Evolutionary conservation across 106 monocot genomes (phyloP).

Genomic region (Agapanthus africanus): DNA sequence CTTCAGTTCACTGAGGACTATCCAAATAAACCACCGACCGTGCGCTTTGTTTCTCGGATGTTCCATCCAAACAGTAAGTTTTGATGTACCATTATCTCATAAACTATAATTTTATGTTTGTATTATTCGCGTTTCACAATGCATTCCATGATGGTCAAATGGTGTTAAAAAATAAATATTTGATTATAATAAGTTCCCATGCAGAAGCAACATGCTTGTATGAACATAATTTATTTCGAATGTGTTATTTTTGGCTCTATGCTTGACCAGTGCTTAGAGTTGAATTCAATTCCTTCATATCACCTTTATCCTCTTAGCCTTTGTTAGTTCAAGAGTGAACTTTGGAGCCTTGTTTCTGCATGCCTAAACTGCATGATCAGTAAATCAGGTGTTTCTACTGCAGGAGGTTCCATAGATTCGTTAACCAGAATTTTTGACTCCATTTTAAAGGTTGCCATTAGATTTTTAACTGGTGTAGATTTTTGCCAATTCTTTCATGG

Average conservation of each 20-base stretch:
- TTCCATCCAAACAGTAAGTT: constrained; percentile 61
- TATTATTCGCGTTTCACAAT: neutral
- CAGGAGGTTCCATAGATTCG: too few species aligned
- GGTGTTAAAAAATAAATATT: neutral
- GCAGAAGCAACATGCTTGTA: neutral
- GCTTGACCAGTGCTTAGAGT: too few species aligned
- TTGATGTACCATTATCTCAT: neutral
- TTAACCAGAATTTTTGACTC: too few species aligned
- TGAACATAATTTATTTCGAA: neutral
- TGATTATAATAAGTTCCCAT: neutral
- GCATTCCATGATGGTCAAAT: neutral
- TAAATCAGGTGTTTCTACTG: too few species aligned
- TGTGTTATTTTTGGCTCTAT: neutral
- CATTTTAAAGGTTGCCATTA: too few species aligned
- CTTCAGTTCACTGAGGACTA: constrained; percentile 49
- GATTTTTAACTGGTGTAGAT: too few species aligned
- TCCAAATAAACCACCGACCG: constrained; percentile 54
- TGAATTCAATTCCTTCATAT: too few species aligned
- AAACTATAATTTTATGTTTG: neutral
- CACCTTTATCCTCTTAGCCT: too few species aligned
- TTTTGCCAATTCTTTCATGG: too few species aligned
- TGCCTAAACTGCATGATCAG: too few species aligned
- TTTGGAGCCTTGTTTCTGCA: too few species aligned
- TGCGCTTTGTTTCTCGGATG: constrained; percentile 56
- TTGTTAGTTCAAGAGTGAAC: too few species aligned